Evolutionary conservation across 495 filamentous ascomycete genomes (phyloP), one percentile per base, ranked within the genome.

Genomic region (Penicillium mononematosum): DNA sequence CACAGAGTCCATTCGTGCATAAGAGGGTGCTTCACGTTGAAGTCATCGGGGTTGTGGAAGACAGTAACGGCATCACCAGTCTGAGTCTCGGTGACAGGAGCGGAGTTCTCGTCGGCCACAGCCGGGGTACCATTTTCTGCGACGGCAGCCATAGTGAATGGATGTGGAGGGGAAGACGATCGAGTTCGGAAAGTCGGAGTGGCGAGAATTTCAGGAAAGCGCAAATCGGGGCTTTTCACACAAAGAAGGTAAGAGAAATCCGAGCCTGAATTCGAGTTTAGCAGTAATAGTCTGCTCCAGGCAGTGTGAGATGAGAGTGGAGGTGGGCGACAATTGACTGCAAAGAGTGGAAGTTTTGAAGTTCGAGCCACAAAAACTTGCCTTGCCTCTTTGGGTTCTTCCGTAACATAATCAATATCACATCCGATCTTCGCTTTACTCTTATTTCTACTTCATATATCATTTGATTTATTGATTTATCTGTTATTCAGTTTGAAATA

Each of bases 1-100:
- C 94, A 98, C 49, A 98, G 79, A 20, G 95, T 98, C 94, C 94
- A 98, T 65, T 88, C 86, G 76, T 96, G 87, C 83, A 94, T 91
- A 49, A 98, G 78, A 41, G 92, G 92, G 71, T 98, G 94, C 79
- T 98, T 98, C 70, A 97, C 92, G 68, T 95, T 98, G 83, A 98
- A 98, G 80, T 97, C 96, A 50, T 97, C 89, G 49, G 91, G 85
- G 77, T 96, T 88, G 72, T 98, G 91, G 79, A 98, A 98, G 55
- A 98, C 92, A 25, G 94, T 98, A 63, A 96, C 75, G 19, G 66
- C 68, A 67, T 71, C 66, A 43, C 68, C 73, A 51, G 53, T 64
- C 38, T 70, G 53, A 54, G 63, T 55, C 58, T 68, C 58, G 48
- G 59, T 65, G 44, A 58, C 62, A 50, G 75, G 73, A 19, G 70